Evolutionary conservation across 2,329 filamentous ascomycete genomes (phyloP), one percentile per base, ranked within the genome.

Genomic region (Graphilbum fragrans): DNA sequence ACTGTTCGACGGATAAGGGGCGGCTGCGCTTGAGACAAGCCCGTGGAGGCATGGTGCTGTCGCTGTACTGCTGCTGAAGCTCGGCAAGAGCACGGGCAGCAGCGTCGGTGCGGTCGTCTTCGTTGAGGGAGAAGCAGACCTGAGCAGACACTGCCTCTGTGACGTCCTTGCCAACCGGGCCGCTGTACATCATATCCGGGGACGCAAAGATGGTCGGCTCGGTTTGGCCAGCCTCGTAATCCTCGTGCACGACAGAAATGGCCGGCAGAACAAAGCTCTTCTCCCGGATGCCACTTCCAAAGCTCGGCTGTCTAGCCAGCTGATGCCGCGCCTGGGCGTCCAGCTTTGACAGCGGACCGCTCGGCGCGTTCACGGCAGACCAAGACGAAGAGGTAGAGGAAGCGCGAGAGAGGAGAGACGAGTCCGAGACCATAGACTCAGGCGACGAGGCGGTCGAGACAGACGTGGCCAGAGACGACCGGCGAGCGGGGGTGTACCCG

Each of bases 381-480:
- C 74, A 77, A 52, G 72, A 67, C 53, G 74, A 77, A 43, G 74
- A 79, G 59, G 77, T 74, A 17, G 75, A 80, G 55, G 76, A 79
- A 40, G 74, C 77, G 56, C 74, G 73, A 49, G 76, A 80, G 47
- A 74, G 67, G 46, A 69, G 69, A 44, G 71, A 79, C 43, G 66
- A 64, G 54, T 80, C 77, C 45, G 77, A 80, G 36, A 80, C 60
- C 75, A 80, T 80, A 42, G 77, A 80, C 54, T 80, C 76, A 47
- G 77, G 77, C 22, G 77, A 80, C 45, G 77, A 80, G 27, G 71
- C 69, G 23, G 72, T 73, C 21, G 76, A 80, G 50, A 76, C 63
- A 17, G 76, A 77, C 53, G 70, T 77, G 55, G 74, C 75, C 45
- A 80, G 69, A 16, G 76, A 80, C 14, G 75, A 77, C 46, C 75